phyloP scores from a whole-genome alignment of 2,329 filamentous ascomycete species.

The Aspergillus pseudoterreus region DNA sequence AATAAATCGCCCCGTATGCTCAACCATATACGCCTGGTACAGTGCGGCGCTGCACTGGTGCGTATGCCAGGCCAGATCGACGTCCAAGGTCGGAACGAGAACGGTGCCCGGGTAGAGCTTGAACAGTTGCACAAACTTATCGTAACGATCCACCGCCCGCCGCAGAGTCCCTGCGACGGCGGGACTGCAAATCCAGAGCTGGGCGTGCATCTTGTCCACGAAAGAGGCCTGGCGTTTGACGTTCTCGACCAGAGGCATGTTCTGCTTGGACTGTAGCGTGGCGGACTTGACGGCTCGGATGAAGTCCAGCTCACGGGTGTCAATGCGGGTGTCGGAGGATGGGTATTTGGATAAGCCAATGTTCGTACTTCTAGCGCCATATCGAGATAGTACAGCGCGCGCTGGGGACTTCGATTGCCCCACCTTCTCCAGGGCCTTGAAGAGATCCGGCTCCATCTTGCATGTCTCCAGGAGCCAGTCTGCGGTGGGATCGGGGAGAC shows the following conservation, averaged over 20 bases:
- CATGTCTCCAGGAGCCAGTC: background rate
- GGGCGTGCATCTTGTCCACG: slow-evolving; percentile 62
- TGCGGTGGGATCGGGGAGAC: background rate
- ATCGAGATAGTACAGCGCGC: background rate
- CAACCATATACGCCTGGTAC: slow-evolving; percentile 40
- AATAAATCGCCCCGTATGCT: slow-evolving; percentile 51
- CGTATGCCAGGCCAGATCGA: slow-evolving; percentile 35
- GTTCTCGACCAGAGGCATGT: slow-evolving; percentile 29
- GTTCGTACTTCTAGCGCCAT: background rate
- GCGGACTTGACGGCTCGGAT: background rate
- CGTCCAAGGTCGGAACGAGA: slow-evolving; percentile 32
- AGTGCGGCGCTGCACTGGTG: slow-evolving; percentile 24
- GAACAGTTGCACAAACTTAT: slow-evolving; percentile 43
- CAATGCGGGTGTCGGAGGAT: background rate
- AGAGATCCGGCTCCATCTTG: slow-evolving; percentile 4
- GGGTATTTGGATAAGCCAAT: background rate
- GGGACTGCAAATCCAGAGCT: slow-evolving; percentile 77
- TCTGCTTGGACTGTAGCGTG: background rate
- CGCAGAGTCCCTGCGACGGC: slow-evolving; percentile 59
- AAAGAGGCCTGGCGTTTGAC: slow-evolving; percentile 42
- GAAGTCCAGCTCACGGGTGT: background rate
- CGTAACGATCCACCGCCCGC: slow-evolving; percentile 53
- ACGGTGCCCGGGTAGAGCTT: slow-evolving; percentile 29
- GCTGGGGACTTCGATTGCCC: background rate
- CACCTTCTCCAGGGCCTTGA: slow-evolving; percentile 1